Conservation (phyloP, 73 alveolate species). For the Strombidium stylifer region DNA sequence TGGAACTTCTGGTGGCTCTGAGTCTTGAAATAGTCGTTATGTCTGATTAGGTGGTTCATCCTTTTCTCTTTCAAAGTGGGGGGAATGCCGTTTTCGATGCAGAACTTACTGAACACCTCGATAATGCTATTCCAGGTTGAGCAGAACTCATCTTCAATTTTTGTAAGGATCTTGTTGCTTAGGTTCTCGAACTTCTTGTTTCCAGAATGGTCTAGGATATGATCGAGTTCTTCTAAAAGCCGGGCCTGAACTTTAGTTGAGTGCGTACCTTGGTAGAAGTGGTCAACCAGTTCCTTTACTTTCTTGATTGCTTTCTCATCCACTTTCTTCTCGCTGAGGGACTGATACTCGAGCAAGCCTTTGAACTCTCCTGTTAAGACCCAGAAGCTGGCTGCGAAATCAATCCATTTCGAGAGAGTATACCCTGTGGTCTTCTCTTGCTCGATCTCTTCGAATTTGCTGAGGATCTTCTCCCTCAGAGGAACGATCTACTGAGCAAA, state of each 20-base stretch:
- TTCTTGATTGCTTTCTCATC: neutral
- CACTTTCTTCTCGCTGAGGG: neutral
- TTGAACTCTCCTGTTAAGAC: neutral
- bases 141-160: neutral
- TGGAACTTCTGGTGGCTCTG: too few relatives aligned
- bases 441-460: neutral
- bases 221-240: neutral
- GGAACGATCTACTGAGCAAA: slow-evolving; percentile 1
- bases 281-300: neutral
- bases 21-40: neutral
- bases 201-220: neutral
- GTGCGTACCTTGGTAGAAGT: neutral
- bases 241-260: too few relatives aligned
- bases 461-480: neutral
- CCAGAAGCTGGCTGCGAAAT: slow-evolving; percentile 8
- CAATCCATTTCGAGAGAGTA: slow-evolving; percentile 14
- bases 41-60: neutral
- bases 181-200: neutral
- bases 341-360: neutral
- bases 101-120: neutral
- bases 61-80: neutral
- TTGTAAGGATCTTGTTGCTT: neutral
- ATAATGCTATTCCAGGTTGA: neutral
- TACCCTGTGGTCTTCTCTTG: neutral
- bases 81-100: neutral